These are phyloP conservation scores for Fusarium austroafricanum DNA, from an alignment of 2,329 filamentous ascomycete species.

Conservation along the genomic window DNA sequence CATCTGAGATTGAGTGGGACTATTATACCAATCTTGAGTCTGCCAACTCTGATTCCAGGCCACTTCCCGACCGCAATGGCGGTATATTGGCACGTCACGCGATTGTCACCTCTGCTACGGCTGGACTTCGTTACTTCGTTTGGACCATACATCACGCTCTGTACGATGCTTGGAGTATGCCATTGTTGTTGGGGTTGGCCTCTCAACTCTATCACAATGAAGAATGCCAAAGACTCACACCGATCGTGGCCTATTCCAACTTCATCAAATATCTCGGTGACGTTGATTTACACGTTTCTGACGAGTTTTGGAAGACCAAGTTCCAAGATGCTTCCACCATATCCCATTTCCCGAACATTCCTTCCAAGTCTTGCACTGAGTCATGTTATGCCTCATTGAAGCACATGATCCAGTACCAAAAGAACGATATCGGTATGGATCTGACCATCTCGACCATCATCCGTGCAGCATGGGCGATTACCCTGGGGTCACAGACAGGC, in stretches of 20 bases:
- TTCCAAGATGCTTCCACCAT: neutral
- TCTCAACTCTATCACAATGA: slow-evolving; percentile 7
- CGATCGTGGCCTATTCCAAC: slow-evolving; percentile 15
- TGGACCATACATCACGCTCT: slow-evolving; percentile 40
- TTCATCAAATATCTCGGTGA: slow-evolving; percentile 30
- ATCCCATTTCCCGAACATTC: slow-evolving; percentile 21
- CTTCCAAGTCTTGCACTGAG: neutral
- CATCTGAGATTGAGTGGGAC: slow-evolving; percentile 25
- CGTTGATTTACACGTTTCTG: slow-evolving; percentile 8
- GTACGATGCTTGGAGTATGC: slow-evolving; percentile 44
- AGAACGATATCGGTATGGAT: neutral
- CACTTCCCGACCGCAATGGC: slow-evolving; percentile 29
- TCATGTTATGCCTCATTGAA: neutral
- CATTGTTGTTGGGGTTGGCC: slow-evolving; percentile 21
- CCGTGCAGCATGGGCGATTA: slow-evolving; percentile 34
- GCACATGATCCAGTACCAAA: slow-evolving; percentile 4
- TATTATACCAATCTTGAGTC: slow-evolving; percentile 1
- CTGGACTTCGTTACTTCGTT: slow-evolving; percentile 16
- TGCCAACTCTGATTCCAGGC: neutral
- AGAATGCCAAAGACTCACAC: neutral
- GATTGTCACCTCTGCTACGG: neutral
- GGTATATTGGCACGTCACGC: slow-evolving; percentile 19
- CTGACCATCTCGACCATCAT: slow-evolving; percentile 22
- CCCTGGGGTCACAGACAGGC: slow-evolving; percentile 13
- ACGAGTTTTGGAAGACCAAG: slow-evolving; percentile 26